A percentile compares a stretch with the other conserved stretches of the same genome.
phyloP scores from a whole-genome alignment of 305 asterid species.

The Caryopteris hybrid region DNA sequence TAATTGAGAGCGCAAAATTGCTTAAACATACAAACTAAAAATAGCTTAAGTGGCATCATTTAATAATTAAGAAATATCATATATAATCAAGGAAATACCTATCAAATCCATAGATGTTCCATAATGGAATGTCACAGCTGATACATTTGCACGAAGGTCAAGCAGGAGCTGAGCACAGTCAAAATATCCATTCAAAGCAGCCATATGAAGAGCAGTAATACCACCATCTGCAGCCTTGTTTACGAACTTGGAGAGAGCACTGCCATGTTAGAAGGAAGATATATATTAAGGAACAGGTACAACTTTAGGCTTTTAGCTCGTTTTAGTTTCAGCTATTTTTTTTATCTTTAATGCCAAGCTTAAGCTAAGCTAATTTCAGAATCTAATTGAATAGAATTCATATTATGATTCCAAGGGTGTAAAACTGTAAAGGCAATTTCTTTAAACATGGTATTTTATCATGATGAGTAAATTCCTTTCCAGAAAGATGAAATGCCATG shows the following conservation, averaged over 20 bases:
- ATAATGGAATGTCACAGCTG: constrained; percentile 80
- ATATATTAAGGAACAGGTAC: neutral
- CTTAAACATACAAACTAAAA: constrained; percentile 1
- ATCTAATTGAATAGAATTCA: neutral
- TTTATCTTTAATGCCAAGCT: neutral
- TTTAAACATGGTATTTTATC: neutral
- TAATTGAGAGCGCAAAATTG: neutral
- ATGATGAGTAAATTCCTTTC: neutral
- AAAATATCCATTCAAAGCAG: constrained; percentile 91
- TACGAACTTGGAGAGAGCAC: constrained; percentile 74
- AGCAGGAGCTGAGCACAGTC: constrained; percentile 95
- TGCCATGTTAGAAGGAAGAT: constrained; percentile 28
- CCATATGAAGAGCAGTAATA: constrained; percentile 99
- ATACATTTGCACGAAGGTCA: constrained; percentile 78
- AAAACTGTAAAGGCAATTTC: neutral
- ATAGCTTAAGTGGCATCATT: too few species aligned
- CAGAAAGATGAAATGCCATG: neutral
- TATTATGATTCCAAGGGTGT: neutral
- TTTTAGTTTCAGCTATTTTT: neutral
- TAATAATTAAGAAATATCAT: constrained; percentile 6
- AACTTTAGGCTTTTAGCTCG: neutral
- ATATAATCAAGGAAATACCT: constrained; percentile 38
- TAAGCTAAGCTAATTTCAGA: neutral
- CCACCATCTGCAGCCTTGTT: constrained; percentile 98
- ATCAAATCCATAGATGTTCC: constrained; percentile 97